Conservation (phyloP, 2,329 filamentous ascomycete species). For the Cladophialophora carrionii region DNA sequence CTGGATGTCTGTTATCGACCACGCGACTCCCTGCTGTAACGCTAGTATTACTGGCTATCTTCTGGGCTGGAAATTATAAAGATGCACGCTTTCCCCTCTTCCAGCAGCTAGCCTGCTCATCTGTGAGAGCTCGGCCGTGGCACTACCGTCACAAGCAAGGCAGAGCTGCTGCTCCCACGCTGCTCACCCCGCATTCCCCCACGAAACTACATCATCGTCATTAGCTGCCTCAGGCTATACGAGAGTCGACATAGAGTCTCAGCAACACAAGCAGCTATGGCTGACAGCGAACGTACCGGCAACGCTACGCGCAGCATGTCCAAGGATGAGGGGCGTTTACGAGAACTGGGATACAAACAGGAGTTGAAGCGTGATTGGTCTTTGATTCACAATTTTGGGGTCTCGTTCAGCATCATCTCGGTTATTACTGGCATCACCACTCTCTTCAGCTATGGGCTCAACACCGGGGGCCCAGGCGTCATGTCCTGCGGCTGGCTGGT, state of each 20-base stretch:
- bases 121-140: conserved; percentile 8
- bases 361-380: conserved; percentile 63
- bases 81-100: conserved; percentile 5
- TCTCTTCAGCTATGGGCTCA: conserved; percentile 60
- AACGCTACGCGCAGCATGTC: conserved; percentile 32
- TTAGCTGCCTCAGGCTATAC: not conserved
- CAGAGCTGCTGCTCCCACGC: not conserved
- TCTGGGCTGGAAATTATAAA: conserved; percentile 26
- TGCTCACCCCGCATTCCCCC: conserved; percentile 21
- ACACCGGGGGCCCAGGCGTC: conserved; percentile 59
- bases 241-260: not conserved
- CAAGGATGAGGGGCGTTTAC: conserved; percentile 56
- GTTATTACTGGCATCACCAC: conserved; percentile 65
- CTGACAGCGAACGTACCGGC: conserved; percentile 26
- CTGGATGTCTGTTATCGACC: conserved; percentile 27
- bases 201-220: conserved; percentile 2
- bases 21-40: conserved; percentile 6
- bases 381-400: conserved; percentile 63
- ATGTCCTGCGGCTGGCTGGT: conserved; percentile 59
- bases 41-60: conserved; percentile 10
- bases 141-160: not conserved
- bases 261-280: conserved; percentile 21
- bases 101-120: not conserved
- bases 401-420: conserved; percentile 65
- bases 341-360: conserved; percentile 63